A percentile compares a stretch with the other conserved stretches of the same genome.
Evolutionary conservation across 2,329 filamentous ascomycete genomes (phyloP).

Genomic region (Orbilia ellipsospora): DNA sequence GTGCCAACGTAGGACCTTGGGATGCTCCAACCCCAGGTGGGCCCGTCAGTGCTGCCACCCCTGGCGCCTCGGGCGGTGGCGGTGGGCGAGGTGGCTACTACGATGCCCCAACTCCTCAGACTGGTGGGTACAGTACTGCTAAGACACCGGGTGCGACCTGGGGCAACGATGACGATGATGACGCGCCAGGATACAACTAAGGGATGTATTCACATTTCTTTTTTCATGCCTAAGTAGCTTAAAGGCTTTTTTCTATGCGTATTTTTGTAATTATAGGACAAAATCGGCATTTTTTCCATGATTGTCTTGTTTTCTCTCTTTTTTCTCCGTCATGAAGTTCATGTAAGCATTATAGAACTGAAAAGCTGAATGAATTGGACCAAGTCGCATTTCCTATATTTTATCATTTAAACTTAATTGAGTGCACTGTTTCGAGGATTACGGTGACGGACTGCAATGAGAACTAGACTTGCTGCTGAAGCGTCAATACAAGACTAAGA

Average conservation of each 20-base stretch:
- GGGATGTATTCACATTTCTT: neutral
- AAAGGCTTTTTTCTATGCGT: neutral
- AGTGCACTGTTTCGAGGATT: too few relatives aligned
- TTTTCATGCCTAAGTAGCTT: neutral
- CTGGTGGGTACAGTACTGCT: conserved; percentile 67
- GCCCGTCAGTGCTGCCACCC: conserved; percentile 67
- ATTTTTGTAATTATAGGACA: conserved; percentile 42
- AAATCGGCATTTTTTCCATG: neutral
- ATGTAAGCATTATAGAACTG: conserved; percentile 17
- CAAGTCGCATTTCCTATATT: too few relatives aligned
- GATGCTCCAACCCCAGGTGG: conserved; percentile 65
- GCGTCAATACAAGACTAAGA: too few relatives aligned
- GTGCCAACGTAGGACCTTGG: conserved; percentile 68
- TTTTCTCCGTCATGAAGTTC: neutral
- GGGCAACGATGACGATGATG: conserved; percentile 45
- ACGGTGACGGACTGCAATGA: too few relatives aligned
- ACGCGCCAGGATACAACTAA: conserved; percentile 47
- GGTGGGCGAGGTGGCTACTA: conserved; percentile 65
- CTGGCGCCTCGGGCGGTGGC: conserved; percentile 61
- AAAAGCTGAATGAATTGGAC: neutral
- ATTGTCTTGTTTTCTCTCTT: neutral
- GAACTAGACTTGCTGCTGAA: too few relatives aligned
- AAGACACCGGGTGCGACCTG: conserved; percentile 58
- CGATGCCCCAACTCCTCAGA: conserved; percentile 71
- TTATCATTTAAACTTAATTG: neutral